Conservation (phyloP, 2,329 filamentous ascomycete genomes). For the Colletotrichum cordylinicola region DNA sequence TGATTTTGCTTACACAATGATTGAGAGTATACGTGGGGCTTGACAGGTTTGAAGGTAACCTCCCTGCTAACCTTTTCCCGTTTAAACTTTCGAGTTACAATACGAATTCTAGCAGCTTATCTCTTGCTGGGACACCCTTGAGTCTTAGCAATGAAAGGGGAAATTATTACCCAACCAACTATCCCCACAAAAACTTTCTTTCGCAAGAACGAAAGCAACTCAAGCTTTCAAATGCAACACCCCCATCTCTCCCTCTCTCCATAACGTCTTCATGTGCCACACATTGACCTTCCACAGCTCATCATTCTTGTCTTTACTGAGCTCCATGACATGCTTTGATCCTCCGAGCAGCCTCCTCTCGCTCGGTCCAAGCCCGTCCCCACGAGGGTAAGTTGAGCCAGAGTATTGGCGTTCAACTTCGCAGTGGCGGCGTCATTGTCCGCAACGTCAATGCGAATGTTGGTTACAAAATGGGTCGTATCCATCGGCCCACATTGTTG, state of each 20-base stretch:
- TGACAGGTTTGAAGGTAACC: not conserved
- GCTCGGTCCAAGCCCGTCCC: not conserved
- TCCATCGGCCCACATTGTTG: not conserved
- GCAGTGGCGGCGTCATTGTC: not conserved
- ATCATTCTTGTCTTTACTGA: not conserved
- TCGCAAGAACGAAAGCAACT: not conserved
- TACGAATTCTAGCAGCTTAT: not conserved
- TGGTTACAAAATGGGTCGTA: not conserved
- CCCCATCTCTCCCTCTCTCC: not conserved
- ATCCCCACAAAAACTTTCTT: not conserved
- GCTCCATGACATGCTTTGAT: not conserved
- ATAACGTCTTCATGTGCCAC: not conserved
- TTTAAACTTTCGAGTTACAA: not conserved
- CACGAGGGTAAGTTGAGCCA: not conserved
- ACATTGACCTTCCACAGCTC: not conserved
- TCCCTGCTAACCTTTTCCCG: not conserved
- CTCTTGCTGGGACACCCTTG: not conserved
- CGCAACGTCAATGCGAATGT: not conserved
- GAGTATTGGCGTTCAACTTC: not conserved
- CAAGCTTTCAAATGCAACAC: not conserved
- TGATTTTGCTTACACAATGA: not conserved
- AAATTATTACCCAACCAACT: not conserved
- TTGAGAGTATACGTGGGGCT: not conserved
- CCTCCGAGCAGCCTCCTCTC: not conserved
- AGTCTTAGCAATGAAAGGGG: not conserved